Percentiles rank a stretch among this genome's conserved stretches.
Conservation (phyloP, 2,329 filamentous ascomycete genomes). For the Aspergillus thermomutatus region DNA sequence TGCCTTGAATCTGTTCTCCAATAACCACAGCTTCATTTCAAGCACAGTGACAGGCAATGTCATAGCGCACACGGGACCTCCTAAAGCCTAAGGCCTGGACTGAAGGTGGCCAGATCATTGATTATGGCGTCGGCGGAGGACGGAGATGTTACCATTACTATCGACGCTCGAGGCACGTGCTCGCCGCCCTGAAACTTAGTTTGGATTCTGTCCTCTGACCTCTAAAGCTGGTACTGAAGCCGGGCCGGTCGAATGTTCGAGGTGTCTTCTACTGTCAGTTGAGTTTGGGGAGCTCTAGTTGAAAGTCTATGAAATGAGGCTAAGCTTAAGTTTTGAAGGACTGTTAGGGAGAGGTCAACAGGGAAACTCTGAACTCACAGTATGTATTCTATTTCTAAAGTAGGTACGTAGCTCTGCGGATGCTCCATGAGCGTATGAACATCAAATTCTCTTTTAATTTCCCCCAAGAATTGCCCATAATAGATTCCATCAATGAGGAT, state of each 20-base stretch:
- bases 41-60: background rate
- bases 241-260: slow-evolving; percentile 1
- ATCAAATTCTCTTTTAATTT: background rate
- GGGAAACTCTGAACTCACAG: background rate
- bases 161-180: background rate
- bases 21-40: background rate
- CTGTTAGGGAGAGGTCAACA: too few species aligned
- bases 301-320: background rate
- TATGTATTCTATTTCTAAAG: background rate
- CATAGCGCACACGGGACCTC: too few species aligned
- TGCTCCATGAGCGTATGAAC: background rate
- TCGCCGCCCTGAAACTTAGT: background rate
- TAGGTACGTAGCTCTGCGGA: background rate
- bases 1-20: background rate
- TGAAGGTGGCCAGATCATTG: background rate
- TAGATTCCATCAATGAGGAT: background rate
- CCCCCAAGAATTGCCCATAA: background rate
- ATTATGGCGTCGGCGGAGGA: background rate
- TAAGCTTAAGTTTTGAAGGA: too few species aligned
- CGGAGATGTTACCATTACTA: background rate
- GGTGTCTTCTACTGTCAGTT: background rate
- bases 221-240: background rate
- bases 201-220: background rate
- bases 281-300: background rate
- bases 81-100: too few species aligned